phyloP scores from a whole-genome alignment of 2,329 filamentous ascomycete species.

The Dactylonectria macrodidyma region DNA sequence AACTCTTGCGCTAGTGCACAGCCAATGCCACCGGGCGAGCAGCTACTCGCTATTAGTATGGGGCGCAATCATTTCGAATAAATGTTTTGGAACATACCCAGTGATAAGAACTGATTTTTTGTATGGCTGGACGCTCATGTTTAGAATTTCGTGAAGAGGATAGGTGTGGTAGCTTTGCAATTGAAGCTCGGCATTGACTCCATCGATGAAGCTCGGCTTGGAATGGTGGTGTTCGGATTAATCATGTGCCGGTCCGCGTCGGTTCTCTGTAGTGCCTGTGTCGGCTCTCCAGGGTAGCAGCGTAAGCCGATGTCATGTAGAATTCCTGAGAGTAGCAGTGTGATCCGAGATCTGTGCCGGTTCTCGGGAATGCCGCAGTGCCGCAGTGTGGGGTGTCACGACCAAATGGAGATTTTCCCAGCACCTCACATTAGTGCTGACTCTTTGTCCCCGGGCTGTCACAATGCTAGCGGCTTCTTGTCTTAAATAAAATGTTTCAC shows the following conservation, averaged over 20 bases:
- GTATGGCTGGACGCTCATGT: slow-evolving; percentile 51
- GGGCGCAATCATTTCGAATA: neutral
- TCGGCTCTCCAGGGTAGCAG: neutral
- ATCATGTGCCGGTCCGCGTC: neutral
- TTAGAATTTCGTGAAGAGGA: slow-evolving; percentile 4
- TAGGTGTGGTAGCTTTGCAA: neutral
- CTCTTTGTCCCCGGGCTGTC: too few relatives aligned
- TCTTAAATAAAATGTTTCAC: too few relatives aligned
- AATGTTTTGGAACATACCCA: slow-evolving; percentile 13
- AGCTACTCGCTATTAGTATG: slow-evolving; percentile 51
- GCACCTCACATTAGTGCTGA: too few relatives aligned
- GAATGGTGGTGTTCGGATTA: slow-evolving; percentile 2
- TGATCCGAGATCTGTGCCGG: too few relatives aligned
- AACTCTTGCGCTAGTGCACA: slow-evolving; percentile 63
- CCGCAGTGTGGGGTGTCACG: too few relatives aligned
- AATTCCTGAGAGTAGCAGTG: too few relatives aligned
- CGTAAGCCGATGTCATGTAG: too few relatives aligned
- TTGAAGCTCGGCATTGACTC: neutral
- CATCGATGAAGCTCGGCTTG: neutral
- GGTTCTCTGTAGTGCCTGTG: neutral
- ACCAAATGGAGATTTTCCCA: too few relatives aligned
- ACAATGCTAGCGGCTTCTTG: too few relatives aligned
- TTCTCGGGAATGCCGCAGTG: too few relatives aligned
- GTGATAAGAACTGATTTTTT: slow-evolving; percentile 31
- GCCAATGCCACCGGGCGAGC: slow-evolving; percentile 66